Percentiles rank a stretch among this genome's conserved stretches.
Evolutionary conservation across 2,329 filamentous ascomycete species (phyloP).

Genomic region (Sporothrix pallida): DNA sequence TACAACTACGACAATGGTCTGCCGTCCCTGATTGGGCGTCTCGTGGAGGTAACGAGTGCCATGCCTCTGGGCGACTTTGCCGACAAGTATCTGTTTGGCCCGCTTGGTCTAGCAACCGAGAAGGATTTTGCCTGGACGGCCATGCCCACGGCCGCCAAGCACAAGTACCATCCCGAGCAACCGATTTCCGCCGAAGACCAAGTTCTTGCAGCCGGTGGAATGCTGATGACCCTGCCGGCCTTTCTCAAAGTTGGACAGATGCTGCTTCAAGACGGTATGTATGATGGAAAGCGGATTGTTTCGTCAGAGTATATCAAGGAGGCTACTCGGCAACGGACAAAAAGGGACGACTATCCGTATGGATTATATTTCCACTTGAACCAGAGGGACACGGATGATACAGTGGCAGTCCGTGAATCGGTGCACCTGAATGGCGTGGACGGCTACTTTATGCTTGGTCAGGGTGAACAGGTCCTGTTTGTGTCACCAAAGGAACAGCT

Average conservation of each 20-base stretch:
- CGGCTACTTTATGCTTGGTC: not conserved
- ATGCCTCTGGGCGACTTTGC: conserved; percentile 2
- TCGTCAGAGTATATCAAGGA: not conserved
- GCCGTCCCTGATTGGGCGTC: not conserved
- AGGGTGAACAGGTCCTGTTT: conserved; percentile 4
- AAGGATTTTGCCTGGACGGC: not conserved
- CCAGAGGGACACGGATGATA: not conserved
- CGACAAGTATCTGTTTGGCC: not conserved
- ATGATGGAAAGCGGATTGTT: not conserved
- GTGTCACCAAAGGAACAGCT: not conserved
- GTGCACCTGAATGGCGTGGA: not conserved
- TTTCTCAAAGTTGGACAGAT: not conserved
- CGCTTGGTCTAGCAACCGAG: not conserved
- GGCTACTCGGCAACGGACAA: not conserved
- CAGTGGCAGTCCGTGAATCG: not conserved
- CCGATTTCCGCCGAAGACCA: not conserved
- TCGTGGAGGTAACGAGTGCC: conserved; percentile 16
- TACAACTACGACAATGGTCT: conserved; percentile 31
- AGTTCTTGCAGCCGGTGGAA: conserved; percentile 10
- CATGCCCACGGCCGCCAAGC: not conserved
- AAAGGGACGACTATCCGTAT: conserved; percentile 1
- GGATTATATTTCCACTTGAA: conserved; percentile 22
- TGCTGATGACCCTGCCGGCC: not conserved
- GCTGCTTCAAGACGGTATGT: conserved; percentile 1
- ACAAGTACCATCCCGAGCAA: too few relatives aligned